A percentile compares a stretch with the other conserved stretches of the same genome.
Conservation (phyloP, 108 stramenopile genomes). For the Nitzschia inconspicua region DNA sequence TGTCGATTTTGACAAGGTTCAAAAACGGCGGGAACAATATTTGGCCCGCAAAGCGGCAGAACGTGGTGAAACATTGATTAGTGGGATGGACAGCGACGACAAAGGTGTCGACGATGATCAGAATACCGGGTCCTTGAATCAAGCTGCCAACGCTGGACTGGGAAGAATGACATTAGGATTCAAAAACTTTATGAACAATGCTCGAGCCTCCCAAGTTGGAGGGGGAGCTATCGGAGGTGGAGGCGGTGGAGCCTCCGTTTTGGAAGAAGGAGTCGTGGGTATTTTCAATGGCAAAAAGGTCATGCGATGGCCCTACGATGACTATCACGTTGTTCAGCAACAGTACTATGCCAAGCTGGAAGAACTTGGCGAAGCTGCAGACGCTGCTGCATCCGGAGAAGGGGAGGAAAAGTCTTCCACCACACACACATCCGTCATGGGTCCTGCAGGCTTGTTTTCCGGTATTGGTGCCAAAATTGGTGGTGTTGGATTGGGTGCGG, state of each 20-base stretch:
- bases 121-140: not conserved
- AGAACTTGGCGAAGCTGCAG: constrained; percentile 21
- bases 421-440: not conserved
- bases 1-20: constrained; percentile 48
- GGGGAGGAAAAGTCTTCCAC: constrained; percentile 17
- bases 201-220: not conserved
- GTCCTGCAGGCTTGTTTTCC: too few species aligned
- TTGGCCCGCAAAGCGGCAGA: constrained; percentile 35
- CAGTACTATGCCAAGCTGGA: constrained; percentile 64
- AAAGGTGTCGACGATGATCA: not conserved
- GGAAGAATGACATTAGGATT: not conserved
- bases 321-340: constrained; percentile 78
- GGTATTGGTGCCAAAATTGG: not conserved
- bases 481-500: constrained; percentile 3
- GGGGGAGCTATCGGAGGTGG: not conserved
- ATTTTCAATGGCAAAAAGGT: constrained; percentile 30
- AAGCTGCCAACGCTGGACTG: not conserved
- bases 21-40: constrained; percentile 33
- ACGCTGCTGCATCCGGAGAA: constrained; percentile 2
- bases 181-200: not conserved
- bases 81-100: constrained; percentile 25
- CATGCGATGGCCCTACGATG: constrained; percentile 77
- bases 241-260: not conserved
- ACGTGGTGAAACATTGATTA: constrained; percentile 25
- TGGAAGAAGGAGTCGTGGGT: constrained; percentile 1